A percentile compares a stretch with the other conserved stretches of the same genome.
These are phyloP conservation scores for Umbilicus rupestris DNA, from an alignment of 164 flowering plant genomes.

Conservation along the genomic window DNA sequence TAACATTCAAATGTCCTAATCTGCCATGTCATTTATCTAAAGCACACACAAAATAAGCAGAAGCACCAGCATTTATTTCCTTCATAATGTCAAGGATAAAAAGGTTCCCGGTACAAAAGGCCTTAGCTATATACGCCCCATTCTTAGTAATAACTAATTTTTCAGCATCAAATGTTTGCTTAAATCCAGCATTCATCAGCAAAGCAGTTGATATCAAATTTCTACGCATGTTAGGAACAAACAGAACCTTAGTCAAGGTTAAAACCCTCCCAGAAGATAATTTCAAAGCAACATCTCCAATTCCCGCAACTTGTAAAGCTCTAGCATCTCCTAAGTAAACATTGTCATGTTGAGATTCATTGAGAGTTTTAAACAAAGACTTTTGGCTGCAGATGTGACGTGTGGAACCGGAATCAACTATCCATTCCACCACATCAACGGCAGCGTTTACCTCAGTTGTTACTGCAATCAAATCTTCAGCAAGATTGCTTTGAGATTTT, in stretches of 20 bases:
- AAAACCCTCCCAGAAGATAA: background rate
- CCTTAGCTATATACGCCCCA: background rate
- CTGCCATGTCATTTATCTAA: background rate
- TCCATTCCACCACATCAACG: background rate
- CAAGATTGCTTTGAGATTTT: background rate
- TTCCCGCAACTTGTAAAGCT: background rate
- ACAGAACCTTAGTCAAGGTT: background rate
- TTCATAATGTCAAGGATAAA: background rate
- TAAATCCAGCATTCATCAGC: background rate
- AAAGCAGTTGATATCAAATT: background rate
- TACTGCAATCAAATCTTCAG: background rate
- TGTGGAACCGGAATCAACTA: background rate
- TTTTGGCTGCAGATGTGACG: background rate
- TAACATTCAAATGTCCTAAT: background rate
- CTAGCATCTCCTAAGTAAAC: background rate
- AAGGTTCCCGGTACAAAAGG: background rate
- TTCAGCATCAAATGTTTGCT: background rate
- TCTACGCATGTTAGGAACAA: conserved; percentile 6
- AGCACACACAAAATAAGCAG: background rate
- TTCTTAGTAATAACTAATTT: background rate
- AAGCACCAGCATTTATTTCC: background rate
- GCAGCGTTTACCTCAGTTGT: background rate
- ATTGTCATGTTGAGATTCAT: background rate
- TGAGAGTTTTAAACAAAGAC: background rate
- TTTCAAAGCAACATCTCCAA: background rate